phyloP scores from a whole-genome alignment of 2,329 filamentous ascomycete genomes.

The Phyllachora maydis region DNA sequence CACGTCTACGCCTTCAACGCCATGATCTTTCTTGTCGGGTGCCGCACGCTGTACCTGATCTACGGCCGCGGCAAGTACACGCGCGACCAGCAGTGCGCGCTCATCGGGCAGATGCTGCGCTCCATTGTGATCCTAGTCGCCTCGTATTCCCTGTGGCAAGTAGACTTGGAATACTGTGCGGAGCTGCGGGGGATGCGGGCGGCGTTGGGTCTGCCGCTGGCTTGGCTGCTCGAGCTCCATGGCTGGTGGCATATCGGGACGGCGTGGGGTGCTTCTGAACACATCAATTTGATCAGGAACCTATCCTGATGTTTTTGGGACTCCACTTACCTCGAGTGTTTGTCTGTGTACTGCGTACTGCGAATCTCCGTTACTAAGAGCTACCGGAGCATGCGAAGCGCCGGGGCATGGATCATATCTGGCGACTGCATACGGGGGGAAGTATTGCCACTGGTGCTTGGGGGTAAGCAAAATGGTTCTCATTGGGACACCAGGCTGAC shows the following conservation, averaged over 20 bases:
- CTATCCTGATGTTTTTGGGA: too few species aligned
- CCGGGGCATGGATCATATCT: too few species aligned
- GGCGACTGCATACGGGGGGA: too few species aligned
- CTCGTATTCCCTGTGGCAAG: constrained; percentile 32
- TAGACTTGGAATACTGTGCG: constrained; percentile 30
- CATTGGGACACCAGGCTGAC: too few species aligned
- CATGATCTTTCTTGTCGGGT: constrained; percentile 12
- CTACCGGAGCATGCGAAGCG: too few species aligned
- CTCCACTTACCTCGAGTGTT: too few species aligned
- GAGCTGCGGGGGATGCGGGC: constrained; percentile 22
- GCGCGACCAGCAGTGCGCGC: constrained; percentile 6
- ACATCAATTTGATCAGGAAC: constrained; percentile 15
- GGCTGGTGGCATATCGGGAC: constrained; percentile 46
- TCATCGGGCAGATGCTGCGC: constrained; percentile 10
- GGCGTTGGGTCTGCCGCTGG: constrained; percentile 28
- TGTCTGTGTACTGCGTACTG: too few species aligned
- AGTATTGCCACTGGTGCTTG: too few species aligned
- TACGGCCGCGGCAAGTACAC: constrained; percentile 6
- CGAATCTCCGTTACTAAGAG: too few species aligned
- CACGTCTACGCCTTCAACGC: constrained; percentile 17
- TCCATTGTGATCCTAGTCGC: constrained; percentile 15
- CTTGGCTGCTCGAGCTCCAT: constrained; percentile 34
- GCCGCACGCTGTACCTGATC: constrained; percentile 14
- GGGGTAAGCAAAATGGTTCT: too few species aligned
- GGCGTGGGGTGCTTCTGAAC: constrained; percentile 25